Base-by-base conservation (phyloP, 768 basidiomycete species). In the Calocera viscosa region DNA sequence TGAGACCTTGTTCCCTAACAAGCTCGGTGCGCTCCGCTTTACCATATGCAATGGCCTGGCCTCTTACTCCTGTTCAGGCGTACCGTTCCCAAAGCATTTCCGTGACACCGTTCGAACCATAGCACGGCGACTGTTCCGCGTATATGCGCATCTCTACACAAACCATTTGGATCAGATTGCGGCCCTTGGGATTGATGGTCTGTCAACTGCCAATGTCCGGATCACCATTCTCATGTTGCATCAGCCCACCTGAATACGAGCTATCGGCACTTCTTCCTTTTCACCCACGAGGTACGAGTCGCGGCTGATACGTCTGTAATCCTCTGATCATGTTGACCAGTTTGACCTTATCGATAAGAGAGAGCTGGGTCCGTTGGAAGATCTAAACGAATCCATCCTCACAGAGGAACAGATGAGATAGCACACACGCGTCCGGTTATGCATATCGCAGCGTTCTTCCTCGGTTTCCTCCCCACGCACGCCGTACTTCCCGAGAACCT, bases 141-240 rank as follows among this genome's bases (percentile, higher is more conserved):
- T 99, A 43, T 99, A 99, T 75, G 96, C 94, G 22, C 96, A 99
- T 75, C 87, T 98, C 73, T 99, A 99, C 80, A 95, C 94, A 81
- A 95, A 93, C 71, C 96, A 99, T 77, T 98, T 99, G 76, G 96
- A 98, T 72, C 95, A 98, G 72, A 91, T 98, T 68, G 98, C 95
- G 75, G 96, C 96, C 16, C 79, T 99, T 53, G 94, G 94, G 3
- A 97, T 99, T 65, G 96, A 99, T 84, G 95, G 95, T 95, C 68
- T 41, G 80, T 73, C 35, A 64, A 11, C 53, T 11, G 43, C 2
- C 64, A 28, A 39, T 22, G 38, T 26, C 47, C 49, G 43, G 63
- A 64, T 65, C 67, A 35, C 24, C 12, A 19, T 38, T 65, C 33
- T 34, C 3, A 64, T 40, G 64, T 19, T 65, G 65, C 30, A 28